These are phyloP conservation scores for Thamnidium elegans DNA, from an alignment of 192 early-diverging fungal genomes.

Conservation along the genomic window DNA sequence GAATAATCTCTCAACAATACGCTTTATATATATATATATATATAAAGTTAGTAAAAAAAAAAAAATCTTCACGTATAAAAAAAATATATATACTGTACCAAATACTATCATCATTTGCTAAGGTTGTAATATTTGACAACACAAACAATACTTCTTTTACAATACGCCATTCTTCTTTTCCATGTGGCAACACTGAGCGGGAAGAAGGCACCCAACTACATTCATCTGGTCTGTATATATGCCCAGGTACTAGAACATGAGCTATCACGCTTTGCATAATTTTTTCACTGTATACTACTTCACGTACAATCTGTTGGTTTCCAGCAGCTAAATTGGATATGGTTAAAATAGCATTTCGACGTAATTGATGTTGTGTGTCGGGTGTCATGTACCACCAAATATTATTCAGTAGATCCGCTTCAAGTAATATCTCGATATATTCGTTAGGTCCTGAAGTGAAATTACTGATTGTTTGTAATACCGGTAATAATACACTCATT, in stretches of 20 bases:
- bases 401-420: slow-evolving; percentile 11
- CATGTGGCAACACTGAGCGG: not conserved
- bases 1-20: slow-evolving; percentile 9
- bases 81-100: slow-evolving; percentile 13
- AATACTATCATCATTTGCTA: slow-evolving; percentile 13
- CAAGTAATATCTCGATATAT: slow-evolving; percentile 10
- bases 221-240: not conserved
- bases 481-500: slow-evolving; percentile 8
- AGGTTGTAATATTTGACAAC: slow-evolving; percentile 23
- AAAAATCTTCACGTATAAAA: not conserved
- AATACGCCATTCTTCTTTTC: slow-evolving; percentile 24
- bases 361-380: slow-evolving; percentile 4
- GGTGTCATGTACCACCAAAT: slow-evolving; percentile 11
- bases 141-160: slow-evolving; percentile 24
- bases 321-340: slow-evolving; percentile 30
- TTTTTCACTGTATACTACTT: slow-evolving; percentile 1
- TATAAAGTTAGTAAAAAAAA: no score
- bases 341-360: slow-evolving; percentile 27
- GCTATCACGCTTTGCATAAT: slow-evolving; percentile 18
- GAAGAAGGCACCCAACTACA: not conserved
- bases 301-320: slow-evolving; percentile 11
- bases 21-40: slow-evolving; percentile 1
- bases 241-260: not conserved
- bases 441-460: slow-evolving; percentile 26
- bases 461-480: slow-evolving; percentile 24